Evolutionary conservation across 805 yeast genomes (phyloP), one percentile per base, ranked within the genome.

Genomic region (Dipodascus albidus): DNA sequence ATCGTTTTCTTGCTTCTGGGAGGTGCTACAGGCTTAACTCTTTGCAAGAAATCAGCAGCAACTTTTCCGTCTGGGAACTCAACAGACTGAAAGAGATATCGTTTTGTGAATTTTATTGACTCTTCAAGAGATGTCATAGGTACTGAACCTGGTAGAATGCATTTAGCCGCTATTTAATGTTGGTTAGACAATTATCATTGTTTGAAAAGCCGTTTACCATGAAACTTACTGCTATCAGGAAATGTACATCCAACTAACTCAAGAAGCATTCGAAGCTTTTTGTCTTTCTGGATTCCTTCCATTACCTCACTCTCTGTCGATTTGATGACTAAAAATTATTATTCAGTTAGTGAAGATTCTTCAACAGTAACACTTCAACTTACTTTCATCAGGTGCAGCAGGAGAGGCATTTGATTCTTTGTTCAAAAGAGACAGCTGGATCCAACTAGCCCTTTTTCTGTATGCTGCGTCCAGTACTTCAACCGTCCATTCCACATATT

Each of bases 261-360:
- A 50, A 83, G 64, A 19, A 82, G 63, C 31, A 79, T 66, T 35
- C 87, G 64, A n/a, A 79, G 54, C 51, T 75, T 69, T 1, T 81
- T 74, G 53, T 81, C 79, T 19, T 70, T 71, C 21, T 76, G 70
- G 3, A 79, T 58, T 11, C 60, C 57, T n/a, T 58, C 44, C 17
- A 38, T 15, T 9, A 9, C 47, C 19, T 38, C 49, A 14, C 6
- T 17, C 20, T 49, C 49, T 22, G 38, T 33, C 41, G 19, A 42
- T 38, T 38, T 38, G 8, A 38, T n/a, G 6, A 38, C 44, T 38
- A 38, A 19, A 38, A 4, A 38, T 17, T 4, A 3, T 38, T 6
- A 14, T 8, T 38, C n/a, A 6, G 44, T 38, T 9, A 31, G 9
- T 15, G 20, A 21, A 42, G 9, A 44, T 38, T 17, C 33, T n/a